These are phyloP conservation scores for Corylus americana DNA, from an alignment of 306 rosid species.

Conservation along the genomic window DNA sequence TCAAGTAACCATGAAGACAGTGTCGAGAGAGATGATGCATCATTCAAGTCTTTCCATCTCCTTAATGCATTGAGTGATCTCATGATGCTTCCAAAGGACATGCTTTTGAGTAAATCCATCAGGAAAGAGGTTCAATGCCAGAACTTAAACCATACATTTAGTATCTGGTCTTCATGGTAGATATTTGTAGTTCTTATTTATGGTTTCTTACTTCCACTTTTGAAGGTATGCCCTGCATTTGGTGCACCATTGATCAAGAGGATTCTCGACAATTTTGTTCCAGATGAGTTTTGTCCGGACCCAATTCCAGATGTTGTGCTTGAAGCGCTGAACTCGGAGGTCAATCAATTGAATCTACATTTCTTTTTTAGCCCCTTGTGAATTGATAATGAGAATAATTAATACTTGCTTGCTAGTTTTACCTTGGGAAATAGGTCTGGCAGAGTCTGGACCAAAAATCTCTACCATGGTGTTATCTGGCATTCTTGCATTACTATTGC, in stretches of 20 bases:
- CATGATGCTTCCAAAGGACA: constrained; percentile 98
- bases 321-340: constrained; percentile 79
- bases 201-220: constrained; percentile 20
- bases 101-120: constrained; percentile 71
- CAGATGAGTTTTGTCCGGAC: constrained; percentile 92
- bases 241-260: constrained; percentile 69
- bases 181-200: constrained; percentile 26
- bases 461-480: background rate
- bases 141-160: constrained; percentile 21
- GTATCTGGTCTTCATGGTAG: constrained; percentile 2
- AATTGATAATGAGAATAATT: background rate
- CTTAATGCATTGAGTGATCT: constrained; percentile 94
- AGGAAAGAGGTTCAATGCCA: constrained; percentile 77
- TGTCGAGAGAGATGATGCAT: constrained; percentile 49
- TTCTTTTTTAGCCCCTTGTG: background rate
- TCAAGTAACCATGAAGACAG: constrained; percentile 34
- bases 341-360: constrained; percentile 32
- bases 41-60: constrained; percentile 79
- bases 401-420: background rate
- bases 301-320: constrained; percentile 71
- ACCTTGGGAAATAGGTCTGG: background rate
- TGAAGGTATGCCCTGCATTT: constrained; percentile 92
- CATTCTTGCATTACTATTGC: background rate
- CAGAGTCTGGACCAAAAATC: background rate
- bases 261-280: constrained; percentile 72